phyloP scores from a whole-genome alignment of 129 eudicot genomes.

The Helianthus tuberosus region DNA sequence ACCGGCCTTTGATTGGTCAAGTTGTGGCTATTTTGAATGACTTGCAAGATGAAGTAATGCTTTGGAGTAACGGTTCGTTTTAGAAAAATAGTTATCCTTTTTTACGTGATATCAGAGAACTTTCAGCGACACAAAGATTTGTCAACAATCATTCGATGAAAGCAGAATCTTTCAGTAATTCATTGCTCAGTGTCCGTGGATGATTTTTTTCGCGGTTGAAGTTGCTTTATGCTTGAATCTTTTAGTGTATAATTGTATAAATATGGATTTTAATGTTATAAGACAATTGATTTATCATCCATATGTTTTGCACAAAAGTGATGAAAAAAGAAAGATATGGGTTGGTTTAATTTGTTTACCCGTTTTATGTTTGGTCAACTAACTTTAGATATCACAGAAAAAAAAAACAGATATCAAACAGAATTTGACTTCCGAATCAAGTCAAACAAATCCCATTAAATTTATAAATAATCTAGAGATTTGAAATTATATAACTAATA shows the following conservation, averaged over 20 bases:
- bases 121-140: too few species aligned
- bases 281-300: background rate
- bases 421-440: background rate
- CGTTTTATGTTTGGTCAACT: constrained; percentile 35
- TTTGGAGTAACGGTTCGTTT: constrained; percentile 38
- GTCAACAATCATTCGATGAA: too few species aligned
- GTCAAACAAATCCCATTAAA: constrained; percentile 1
- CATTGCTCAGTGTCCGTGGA: too few species aligned
- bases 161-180: too few species aligned
- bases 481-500: background rate
- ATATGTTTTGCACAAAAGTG: constrained; percentile 5
- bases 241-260: constrained; percentile 4
- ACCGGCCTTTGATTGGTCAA: constrained; percentile 70
- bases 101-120: background rate
- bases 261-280: constrained; percentile 21
- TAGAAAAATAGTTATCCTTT: background rate
- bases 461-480: background rate
- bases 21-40: constrained; percentile 64
- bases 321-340: constrained; percentile 2
- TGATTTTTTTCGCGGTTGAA: too few species aligned
- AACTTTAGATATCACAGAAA: constrained; percentile 15
- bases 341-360: constrained; percentile 36
- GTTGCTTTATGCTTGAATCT: background rate
- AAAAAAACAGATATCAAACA: background rate
- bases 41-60: constrained; percentile 48